Percentiles rank a stretch among this genome's conserved stretches.
These are phyloP conservation scores for Ustilago nuda DNA, from an alignment of 1,284 basidiomycete genomes.

Conservation along the genomic window DNA sequence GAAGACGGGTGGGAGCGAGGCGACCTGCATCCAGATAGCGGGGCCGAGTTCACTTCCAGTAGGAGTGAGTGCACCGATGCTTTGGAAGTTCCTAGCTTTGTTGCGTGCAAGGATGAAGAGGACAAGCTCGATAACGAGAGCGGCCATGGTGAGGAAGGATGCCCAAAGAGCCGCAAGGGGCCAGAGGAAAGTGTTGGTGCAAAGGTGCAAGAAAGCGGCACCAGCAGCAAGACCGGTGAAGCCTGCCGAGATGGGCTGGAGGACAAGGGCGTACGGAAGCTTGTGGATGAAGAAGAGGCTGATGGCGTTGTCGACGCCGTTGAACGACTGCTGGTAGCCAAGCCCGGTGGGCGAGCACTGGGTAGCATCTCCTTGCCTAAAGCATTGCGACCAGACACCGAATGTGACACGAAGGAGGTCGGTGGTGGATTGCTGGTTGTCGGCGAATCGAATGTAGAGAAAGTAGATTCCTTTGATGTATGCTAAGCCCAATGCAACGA, in stretches of 20 bases:
- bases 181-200: slow-evolving; percentile 59
- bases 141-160: slow-evolving; percentile 47
- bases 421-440: slow-evolving; percentile 8
- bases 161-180: slow-evolving; percentile 58
- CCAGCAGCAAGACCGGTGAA: slow-evolving; percentile 58
- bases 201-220: slow-evolving; percentile 57
- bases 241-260: slow-evolving; percentile 60
- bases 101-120: slow-evolving; percentile 56
- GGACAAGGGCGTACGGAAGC: slow-evolving; percentile 56
- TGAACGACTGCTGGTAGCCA: slow-evolving; percentile 45
- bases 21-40: slow-evolving; percentile 62
- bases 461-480: slow-evolving; percentile 63
- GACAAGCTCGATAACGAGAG: slow-evolving; percentile 56
- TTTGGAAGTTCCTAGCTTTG: slow-evolving; percentile 26
- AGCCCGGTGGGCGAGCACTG: slow-evolving; percentile 46
- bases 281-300: slow-evolving; percentile 48
- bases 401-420: slow-evolving; percentile 27
- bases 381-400: slow-evolving; percentile 58
- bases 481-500: slow-evolving; percentile 55
- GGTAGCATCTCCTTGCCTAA: slow-evolving; percentile 10
- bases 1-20: slow-evolving; percentile 54
- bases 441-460: slow-evolving; percentile 42
- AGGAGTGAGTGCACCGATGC: slow-evolving; percentile 17
- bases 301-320: slow-evolving; percentile 30
- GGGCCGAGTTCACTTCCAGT: slow-evolving; percentile 42